Base-by-base conservation (phyloP, 192 early-diverging fungal species). In the Podila epigama region DNA sequence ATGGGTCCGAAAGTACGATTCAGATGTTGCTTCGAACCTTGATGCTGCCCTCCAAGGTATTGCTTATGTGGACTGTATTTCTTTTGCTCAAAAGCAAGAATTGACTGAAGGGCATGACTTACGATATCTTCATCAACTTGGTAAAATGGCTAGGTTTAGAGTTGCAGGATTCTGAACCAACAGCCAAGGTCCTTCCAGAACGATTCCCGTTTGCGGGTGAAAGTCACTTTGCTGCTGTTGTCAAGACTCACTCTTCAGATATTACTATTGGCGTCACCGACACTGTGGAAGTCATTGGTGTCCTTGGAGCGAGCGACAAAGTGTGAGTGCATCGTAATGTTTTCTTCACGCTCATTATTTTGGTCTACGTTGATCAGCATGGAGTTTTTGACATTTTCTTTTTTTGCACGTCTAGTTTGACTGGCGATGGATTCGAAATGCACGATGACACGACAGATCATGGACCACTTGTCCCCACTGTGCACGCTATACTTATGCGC, bases 251-350 rank as follows among this genome's bases (percentile, higher is more conserved):
- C 44, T 68, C 82, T 32, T 83, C 83, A 12, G 82, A 79, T 51
- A 68, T 70, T 0, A 75, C 67, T 31, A 75, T 91, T 28, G 82
- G 81, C 40, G 92, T 89, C 4, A 79, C 87, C 1, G 83, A 86
- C 36, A 59, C 86, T 39, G 67, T 93, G n/a, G 91, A 93, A 35
- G 80, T 93, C 5, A 83, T 93, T 27, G 92, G 89, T 27, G 77
- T 92, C 5, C 36, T 85, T 10, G 79, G 66, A 2, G 61, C 73
- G 8, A 77, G 61, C 35, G 65, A 77, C 33, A 68, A 41, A 56
- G 25, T 77, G 73, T 77, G 58, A 34, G 71, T 54, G n/a, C 1
- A 33, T 16, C 25, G 29, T 5, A 15, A 10, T 20, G 20, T 22
- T n/a, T n/a, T n/a, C n/a, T n/a, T n/a, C n/a, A n/a, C n/a, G n/a